These are phyloP conservation scores for Colletotrichum sansevieriae DNA, from an alignment of 2,329 filamentous ascomycete genomes.

Conservation along the genomic window DNA sequence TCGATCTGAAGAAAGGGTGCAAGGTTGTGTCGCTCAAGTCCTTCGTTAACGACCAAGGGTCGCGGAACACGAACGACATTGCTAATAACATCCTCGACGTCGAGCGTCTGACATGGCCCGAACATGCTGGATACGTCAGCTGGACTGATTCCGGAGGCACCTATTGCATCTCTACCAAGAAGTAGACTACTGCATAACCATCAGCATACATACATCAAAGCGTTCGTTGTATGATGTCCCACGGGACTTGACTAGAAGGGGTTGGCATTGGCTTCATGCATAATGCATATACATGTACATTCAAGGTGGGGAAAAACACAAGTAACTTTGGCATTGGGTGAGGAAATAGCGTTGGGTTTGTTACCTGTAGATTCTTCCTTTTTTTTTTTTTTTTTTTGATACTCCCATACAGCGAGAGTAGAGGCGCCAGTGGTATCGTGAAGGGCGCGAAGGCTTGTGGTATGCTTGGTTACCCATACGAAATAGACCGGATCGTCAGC, in stretches of 20 bases:
- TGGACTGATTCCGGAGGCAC: conserved; percentile 89
- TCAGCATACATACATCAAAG: conserved; percentile 45
- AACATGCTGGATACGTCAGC: conserved; percentile 78
- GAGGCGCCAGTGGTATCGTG: not conserved
- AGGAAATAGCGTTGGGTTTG: conserved; percentile 38
- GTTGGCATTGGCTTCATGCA: conserved; percentile 6
- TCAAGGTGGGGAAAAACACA: not conserved
- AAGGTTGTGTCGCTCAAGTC: conserved; percentile 92
- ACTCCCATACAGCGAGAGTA: conserved; percentile 38
- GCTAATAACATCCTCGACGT: conserved; percentile 86
- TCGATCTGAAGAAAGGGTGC: conserved; percentile 92
- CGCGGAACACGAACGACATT: conserved; percentile 83
- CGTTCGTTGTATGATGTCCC: conserved; percentile 38
- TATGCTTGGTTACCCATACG: not conserved
- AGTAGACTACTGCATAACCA: conserved; percentile 53
- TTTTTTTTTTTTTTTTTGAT: conserved; percentile 29
- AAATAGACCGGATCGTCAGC: conserved; percentile 35
- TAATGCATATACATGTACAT: conserved; percentile 29
- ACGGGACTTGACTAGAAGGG: conserved; percentile 31
- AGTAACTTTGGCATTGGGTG: conserved; percentile 31
- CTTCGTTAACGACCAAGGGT: conserved; percentile 86
- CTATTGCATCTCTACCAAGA: conserved; percentile 91
- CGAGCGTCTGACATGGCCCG: conserved; percentile 71
- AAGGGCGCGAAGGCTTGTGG: not conserved
- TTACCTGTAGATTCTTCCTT: conserved; percentile 40